phyloP scores from a whole-genome alignment of 2,329 filamentous ascomycete genomes.

The Hymenoscyphus fraxineus region DNA sequence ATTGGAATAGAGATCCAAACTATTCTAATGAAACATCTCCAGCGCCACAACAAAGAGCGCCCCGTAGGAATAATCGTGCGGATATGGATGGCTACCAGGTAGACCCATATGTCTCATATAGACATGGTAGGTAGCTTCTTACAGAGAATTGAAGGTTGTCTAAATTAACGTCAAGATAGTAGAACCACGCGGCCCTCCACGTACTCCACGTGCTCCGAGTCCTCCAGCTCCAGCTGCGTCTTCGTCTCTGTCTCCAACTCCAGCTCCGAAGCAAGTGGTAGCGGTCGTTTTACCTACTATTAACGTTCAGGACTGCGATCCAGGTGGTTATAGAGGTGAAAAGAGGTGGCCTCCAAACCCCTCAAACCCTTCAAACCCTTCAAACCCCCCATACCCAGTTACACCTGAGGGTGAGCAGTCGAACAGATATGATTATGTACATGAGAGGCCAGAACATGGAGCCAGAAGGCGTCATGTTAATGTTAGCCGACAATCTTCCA shows the following conservation, averaged over 20 bases:
- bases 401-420: neutral
- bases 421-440: neutral
- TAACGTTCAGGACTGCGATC: neutral
- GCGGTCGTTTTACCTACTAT: too few species aligned
- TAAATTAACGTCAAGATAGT: constrained; percentile 8
- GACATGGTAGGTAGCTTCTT: constrained; percentile 5
- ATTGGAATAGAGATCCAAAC: constrained; percentile 13
- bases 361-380: neutral
- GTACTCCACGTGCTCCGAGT: constrained; percentile 15
- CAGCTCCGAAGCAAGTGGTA: too few species aligned
- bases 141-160: neutral
- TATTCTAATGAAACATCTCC: neutral
- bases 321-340: neutral
- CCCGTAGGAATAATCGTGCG: constrained; percentile 3
- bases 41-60: neutral
- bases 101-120: constrained; percentile 13
- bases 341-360: too few species aligned
- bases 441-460: neutral
- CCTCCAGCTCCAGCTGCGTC: constrained; percentile 10
- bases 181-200: constrained; percentile 7
- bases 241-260: too few species aligned
- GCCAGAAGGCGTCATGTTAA: too few species aligned
- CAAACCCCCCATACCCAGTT: neutral
- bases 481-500: too few species aligned
- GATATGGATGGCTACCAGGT: constrained; percentile 6